These are phyloP conservation scores for Butyriboletus loyo DNA, from an alignment of 768 basidiomycete genomes.

Conservation along the genomic window DNA sequence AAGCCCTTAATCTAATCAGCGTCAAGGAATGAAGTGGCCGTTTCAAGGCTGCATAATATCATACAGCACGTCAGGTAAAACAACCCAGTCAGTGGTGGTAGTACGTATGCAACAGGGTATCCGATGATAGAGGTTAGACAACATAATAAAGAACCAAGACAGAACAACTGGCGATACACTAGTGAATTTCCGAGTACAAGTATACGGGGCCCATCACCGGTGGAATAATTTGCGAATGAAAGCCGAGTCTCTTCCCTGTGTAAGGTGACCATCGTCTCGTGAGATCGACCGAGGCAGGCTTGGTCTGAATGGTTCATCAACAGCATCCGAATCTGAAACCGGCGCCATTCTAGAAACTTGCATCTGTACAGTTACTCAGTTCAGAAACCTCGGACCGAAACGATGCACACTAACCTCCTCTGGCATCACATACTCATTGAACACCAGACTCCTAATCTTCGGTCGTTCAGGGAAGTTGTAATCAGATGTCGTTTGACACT, in stretches of 20 bases:
- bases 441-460: conserved; percentile 53
- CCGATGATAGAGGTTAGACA: conserved; percentile 25
- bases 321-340: conserved; percentile 40
- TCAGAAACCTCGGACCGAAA: neutral
- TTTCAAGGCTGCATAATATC: conserved; percentile 17
- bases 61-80: conserved; percentile 26
- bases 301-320: conserved; percentile 40
- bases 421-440: conserved; percentile 61
- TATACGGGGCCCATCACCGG: conserved; percentile 27
- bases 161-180: conserved; percentile 28
- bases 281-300: conserved; percentile 30
- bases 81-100: conserved; percentile 30
- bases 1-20: too few relatives aligned
- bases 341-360: conserved; percentile 62
- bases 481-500: conserved; percentile 58
- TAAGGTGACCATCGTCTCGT: conserved; percentile 30
- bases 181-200: conserved; percentile 22
- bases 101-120: conserved; percentile 39
- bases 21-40: neutral
- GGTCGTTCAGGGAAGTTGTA: conserved; percentile 61
- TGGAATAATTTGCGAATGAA: conserved; percentile 53
- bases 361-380: conserved; percentile 42
- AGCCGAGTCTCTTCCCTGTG: conserved; percentile 39
- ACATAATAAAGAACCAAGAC: conserved; percentile 28
- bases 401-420: conserved; percentile 49